Conservation (phyloP, 2,329 filamentous ascomycete genomes). For the Aplosporella prunicola region DNA sequence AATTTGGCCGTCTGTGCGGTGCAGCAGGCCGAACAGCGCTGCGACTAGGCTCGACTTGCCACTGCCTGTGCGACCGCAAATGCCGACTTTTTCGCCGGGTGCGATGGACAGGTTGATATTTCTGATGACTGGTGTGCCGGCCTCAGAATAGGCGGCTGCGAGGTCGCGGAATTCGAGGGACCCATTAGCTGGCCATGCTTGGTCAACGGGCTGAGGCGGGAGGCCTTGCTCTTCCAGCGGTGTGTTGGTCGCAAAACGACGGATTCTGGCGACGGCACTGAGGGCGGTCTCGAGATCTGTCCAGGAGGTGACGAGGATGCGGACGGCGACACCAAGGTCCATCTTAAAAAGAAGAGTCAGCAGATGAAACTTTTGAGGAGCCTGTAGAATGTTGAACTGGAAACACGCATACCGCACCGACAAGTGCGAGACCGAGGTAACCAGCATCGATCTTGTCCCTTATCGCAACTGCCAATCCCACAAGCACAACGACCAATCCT, state of each 20-base stretch:
- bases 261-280: slow-evolving; percentile 47
- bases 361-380: too few relatives aligned
- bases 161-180: slow-evolving; percentile 35
- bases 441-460: slow-evolving; percentile 37
- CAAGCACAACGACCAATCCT: slow-evolving; percentile 29
- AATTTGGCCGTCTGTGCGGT: slow-evolving; percentile 30
- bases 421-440: slow-evolving; percentile 43
- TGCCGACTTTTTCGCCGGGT: slow-evolving; percentile 40
- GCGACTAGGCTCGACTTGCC: slow-evolving; percentile 36
- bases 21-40: slow-evolving; percentile 32
- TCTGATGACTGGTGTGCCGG: slow-evolving; percentile 16
- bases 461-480: slow-evolving; percentile 23
- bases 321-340: slow-evolving; percentile 18
- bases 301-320: slow-evolving; percentile 40
- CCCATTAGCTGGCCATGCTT: slow-evolving; percentile 40
- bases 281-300: slow-evolving; percentile 50
- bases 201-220: slow-evolving; percentile 44
- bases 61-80: slow-evolving; percentile 46
- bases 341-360: too few relatives aligned
- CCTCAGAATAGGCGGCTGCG: slow-evolving; percentile 32
- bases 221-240: slow-evolving; percentile 25
- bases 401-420: background rate
- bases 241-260: slow-evolving; percentile 33
- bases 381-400: too few relatives aligned
- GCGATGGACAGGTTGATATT: slow-evolving; percentile 30